Evolutionary conservation across 2,329 filamentous ascomycete species (phyloP), one percentile per base, ranked within the genome.

Genomic region (Orbilia quercus): DNA sequence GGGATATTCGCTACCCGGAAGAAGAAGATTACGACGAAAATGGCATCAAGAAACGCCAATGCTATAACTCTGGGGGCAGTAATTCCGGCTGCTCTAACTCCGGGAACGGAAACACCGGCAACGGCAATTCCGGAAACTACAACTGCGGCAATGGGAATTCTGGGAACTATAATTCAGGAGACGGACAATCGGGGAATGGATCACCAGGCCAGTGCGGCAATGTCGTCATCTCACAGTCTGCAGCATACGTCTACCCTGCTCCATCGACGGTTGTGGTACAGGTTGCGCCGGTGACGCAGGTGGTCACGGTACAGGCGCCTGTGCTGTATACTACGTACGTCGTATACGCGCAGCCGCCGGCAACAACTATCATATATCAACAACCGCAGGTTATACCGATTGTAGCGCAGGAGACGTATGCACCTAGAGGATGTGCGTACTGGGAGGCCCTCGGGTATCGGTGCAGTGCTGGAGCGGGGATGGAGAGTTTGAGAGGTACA

Each of bases 91-190:
- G 62, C 44, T 14, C 48, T 14, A 74, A 74, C 44, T 53, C 42
- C 4, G 70, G 70, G 11, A 69, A 63, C 57, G 42, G 47, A 14
- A 74, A 74, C 44, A 31, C 36, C n/a, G 70, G 70, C 22, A 63
- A 69, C 63, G 53, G 57, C 16, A 74, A 74, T 18, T 38, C 22
- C 23, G 70, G 70, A 7, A 74, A 74, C 57, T 67, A 74, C 36
- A 74, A 74, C 28, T 66, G 60, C 63, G 70, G 70, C 14, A 69
- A 74, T 48, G 59, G 57, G 12, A 74, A 74, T 36, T 63, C 57
- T 14, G 70, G 70, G 7, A 74, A 64, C 25, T 67, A 69, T n/a
- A 74, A 74, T 40, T 34, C 22, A 44, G 63, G 57, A 5, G 22
- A 58, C 57, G 70, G 70, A 1, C 50, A 62, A 11, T 34, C 70